Evolutionary conservation across 2,329 filamentous ascomycete species (phyloP), one percentile per base, ranked within the genome.

Genomic region (Fusarium sp.): DNA sequence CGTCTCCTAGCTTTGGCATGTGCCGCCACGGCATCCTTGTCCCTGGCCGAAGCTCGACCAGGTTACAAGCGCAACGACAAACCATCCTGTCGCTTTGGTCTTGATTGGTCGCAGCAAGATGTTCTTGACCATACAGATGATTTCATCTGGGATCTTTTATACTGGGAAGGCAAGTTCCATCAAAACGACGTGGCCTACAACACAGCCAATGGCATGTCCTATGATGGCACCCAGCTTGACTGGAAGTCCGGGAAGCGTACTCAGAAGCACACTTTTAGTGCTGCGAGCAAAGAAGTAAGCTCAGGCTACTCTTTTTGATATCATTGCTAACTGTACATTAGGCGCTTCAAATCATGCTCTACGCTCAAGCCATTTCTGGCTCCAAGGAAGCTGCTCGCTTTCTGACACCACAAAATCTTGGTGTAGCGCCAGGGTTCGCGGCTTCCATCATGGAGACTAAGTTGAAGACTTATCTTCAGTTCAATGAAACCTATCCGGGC

Each of bases 91-190:
- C 78, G 80, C 1, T 81, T 81, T 59, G 80, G 75, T 1, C 65
- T 75, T 1, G 63, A 81, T 7, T 82, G 80, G 80, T 75, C 80
- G 0, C 78, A 80, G 14, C 61, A 79, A 1, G 69, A 81, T 9
- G 75, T 81, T 8, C 70, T 84, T 6, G 61, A 74, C 14, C 68
- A 79, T 8, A 73, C 82, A 0, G 73, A 79, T 11, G 74, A 77
- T 2, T 85, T 85, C 31, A 77, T 81, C 29, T 80, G 78, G 71
- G 80, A 85, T 58, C 68, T 85, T 18, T 68, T 86, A 16, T 85
- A 82, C 70, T 86, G 84, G 84, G 85, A 86, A 68, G 84, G 83
- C n/a, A 80, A 83, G 27, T 85, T 86, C 36, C 84, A 85, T 61
- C 81, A 83, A 58, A 81, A 85, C 59, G 79, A 82, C 25, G 78